Base-by-base conservation (phyloP, 2,329 filamentous ascomycete species). In the Cercospora canescens region DNA sequence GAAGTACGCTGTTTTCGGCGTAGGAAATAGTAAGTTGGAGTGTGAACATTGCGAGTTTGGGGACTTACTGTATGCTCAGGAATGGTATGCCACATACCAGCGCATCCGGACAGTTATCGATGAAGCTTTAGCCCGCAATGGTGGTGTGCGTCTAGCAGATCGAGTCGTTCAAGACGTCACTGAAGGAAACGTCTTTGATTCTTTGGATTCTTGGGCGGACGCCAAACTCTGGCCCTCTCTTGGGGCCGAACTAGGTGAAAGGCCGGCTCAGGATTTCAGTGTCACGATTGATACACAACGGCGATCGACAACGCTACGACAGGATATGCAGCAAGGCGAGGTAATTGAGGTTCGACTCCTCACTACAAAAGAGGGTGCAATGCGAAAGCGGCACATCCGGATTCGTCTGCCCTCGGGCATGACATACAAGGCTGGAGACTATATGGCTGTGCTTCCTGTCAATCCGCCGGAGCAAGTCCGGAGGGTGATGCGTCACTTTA, bases 1-100 rank as follows among this genome's bases (percentile, higher is more conserved):
- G 0, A 80, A 84, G 1, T 93, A 89, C 73, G 85, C 89, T 1
- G 86, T 92, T 3, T 94, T 91, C 75, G 91, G 89, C 1, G 89
- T 88, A 62, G 91, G 90, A 2, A 82, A 86, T 73, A n/a, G n/a
- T n/a, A n/a, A n/a, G n/a, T n/a, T n/a, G n/a, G n/a, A n/a, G n/a
- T n/a, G n/a, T n/a, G n/a, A n/a, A n/a, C n/a, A n/a, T n/a, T n/a
- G n/a, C n/a, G n/a, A n/a, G n/a, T n/a, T n/a, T n/a, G n/a, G n/a
- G n/a, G n/a, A n/a, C n/a, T n/a, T n/a, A n/a, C n/a, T n/a, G n/a
- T n/a, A n/a, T n/a, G n/a, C n/a, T n/a, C 70, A 72, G 48, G 87
- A 89, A 68, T 86, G 83, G 84, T 77, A 76, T 0, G 70, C 76
- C 6, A 92, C 90, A 7, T 92, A 89, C 77, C 89, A 92, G 68